Evolutionary conservation across 1,284 basidiomycete species (phyloP).

Genomic region (Cerioporus squamosus): DNA sequence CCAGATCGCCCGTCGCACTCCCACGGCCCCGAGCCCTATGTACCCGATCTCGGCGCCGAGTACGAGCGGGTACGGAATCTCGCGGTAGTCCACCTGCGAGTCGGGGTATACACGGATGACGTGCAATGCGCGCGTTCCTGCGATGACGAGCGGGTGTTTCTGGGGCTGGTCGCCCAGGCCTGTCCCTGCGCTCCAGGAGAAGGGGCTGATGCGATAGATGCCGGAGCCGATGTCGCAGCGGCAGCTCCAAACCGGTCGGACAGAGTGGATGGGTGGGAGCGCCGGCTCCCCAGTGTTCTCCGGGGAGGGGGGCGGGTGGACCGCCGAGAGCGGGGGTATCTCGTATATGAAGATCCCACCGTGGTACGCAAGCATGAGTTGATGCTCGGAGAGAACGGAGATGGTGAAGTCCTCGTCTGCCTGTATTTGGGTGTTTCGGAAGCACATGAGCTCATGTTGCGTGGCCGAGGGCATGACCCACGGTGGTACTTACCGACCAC

Average conservation of each 20-base stretch:
- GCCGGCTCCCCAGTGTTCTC: background rate
- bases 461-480: background rate
- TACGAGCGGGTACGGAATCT: slow-evolving; percentile 21
- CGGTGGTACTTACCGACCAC: slow-evolving; percentile 22
- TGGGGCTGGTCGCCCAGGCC: too few relatives aligned
- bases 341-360: slow-evolving; percentile 21
- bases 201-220: slow-evolving; percentile 25
- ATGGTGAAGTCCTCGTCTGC: slow-evolving; percentile 26
- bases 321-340: slow-evolving; percentile 10
- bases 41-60: slow-evolving; percentile 12
- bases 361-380: slow-evolving; percentile 24
- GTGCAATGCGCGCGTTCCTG: slow-evolving; percentile 18
- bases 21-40: slow-evolving; percentile 21
- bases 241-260: slow-evolving; percentile 19
- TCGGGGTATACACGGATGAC: slow-evolving; percentile 10
- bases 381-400: slow-evolving; percentile 20
- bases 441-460: background rate
- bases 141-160: slow-evolving; percentile 10
- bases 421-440: background rate
- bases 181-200: slow-evolving; percentile 9
- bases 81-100: slow-evolving; percentile 15
- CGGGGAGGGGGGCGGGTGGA: background rate
- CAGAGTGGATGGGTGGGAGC: background rate
- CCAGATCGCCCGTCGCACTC: slow-evolving; percentile 23
- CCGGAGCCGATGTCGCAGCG: slow-evolving; percentile 23